A percentile compares a stretch with the other conserved stretches of the same genome.
phyloP scores from a whole-genome alignment of 306 rosid species.

The Castanospermum australe region DNA sequence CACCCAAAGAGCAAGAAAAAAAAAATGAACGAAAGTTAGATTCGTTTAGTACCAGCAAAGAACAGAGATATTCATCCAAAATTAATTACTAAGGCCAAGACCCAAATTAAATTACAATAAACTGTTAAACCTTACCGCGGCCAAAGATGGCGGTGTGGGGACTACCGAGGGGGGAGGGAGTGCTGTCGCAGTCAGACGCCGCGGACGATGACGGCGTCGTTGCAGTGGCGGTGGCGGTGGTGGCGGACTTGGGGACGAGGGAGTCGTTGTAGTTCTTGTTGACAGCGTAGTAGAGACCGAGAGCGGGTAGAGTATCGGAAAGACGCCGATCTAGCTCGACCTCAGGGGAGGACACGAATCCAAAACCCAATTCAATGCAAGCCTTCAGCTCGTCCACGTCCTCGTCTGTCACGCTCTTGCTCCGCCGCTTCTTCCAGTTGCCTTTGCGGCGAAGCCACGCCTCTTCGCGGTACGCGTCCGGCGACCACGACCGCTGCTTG shows the following conservation, averaged over 20 bases:
- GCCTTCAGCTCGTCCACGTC: slow-evolving; percentile 90
- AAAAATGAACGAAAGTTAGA: neutral
- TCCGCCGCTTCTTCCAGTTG: slow-evolving; percentile 62
- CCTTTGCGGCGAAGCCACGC: slow-evolving; percentile 83
- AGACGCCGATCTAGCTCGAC: slow-evolving; percentile 52
- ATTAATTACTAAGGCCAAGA: too few relatives aligned
- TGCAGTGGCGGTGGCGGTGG: too few relatives aligned
- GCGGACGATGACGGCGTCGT: slow-evolving; percentile 49
- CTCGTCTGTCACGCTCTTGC: slow-evolving; percentile 84
- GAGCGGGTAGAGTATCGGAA: slow-evolving; percentile 82
- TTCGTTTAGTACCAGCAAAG: neutral
- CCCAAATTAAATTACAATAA: neutral
- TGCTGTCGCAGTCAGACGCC: slow-evolving; percentile 57
- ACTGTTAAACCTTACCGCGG: too few relatives aligned
- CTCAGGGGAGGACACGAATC: slow-evolving; percentile 69
- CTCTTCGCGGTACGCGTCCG: slow-evolving; percentile 76
- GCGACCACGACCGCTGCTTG: slow-evolving; percentile 95
- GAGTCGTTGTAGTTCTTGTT: slow-evolving; percentile 59
- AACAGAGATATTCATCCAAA: too few relatives aligned
- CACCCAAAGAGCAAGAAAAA: neutral
- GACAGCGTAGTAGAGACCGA: slow-evolving; percentile 77
- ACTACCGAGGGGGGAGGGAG: slow-evolving; percentile 56
- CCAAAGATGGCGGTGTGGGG: slow-evolving; percentile 57
- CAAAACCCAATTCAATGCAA: slow-evolving; percentile 85
- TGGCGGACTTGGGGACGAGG: slow-evolving; percentile 31